These are phyloP conservation scores for Debaryomyces sp. DNA, from an alignment of 1,139 yeast species.

Conservation along the genomic window DNA sequence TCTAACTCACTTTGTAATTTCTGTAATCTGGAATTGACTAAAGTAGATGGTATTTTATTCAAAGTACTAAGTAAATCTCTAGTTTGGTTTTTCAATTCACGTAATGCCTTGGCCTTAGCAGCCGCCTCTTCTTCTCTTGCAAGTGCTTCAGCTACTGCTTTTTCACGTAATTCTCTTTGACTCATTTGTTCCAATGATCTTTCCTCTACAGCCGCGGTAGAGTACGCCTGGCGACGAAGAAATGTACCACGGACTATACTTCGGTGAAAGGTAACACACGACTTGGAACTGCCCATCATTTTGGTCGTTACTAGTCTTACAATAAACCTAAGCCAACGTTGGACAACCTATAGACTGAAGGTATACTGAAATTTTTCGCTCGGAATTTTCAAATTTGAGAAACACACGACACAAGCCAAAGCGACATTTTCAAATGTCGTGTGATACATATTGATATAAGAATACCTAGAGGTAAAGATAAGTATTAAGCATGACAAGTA, in stretches of 20 bases:
- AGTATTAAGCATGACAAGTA: slow-evolving; percentile 39
- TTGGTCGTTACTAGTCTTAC: not conserved
- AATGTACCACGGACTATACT: slow-evolving; percentile 1
- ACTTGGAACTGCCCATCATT: slow-evolving; percentile 2
- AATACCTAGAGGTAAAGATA: slow-evolving; percentile 53
- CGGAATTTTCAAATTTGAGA: slow-evolving; percentile 1
- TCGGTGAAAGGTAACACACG: not conserved
- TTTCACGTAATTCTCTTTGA: slow-evolving; percentile 41
- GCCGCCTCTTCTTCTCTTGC: slow-evolving; percentile 48
- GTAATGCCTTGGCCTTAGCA: slow-evolving; percentile 37
- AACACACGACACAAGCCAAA: not conserved
- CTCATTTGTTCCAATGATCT: slow-evolving; percentile 12
- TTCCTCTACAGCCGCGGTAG: slow-evolving; percentile 10
- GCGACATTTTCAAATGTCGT: slow-evolving; percentile 7
- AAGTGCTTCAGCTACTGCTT: slow-evolving; percentile 46
- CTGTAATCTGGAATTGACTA: slow-evolving; percentile 32
- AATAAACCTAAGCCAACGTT: not conserved
- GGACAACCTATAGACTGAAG: not conserved
- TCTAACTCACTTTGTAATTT: slow-evolving; percentile 36
- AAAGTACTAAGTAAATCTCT: slow-evolving; percentile 32
- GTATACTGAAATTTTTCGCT: slow-evolving; percentile 5
- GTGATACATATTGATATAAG: slow-evolving; percentile 26
- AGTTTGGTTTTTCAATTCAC: slow-evolving; percentile 37
- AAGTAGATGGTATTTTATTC: slow-evolving; percentile 37
- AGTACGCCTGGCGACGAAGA: slow-evolving; percentile 1